phyloP scores from a whole-genome alignment of 441 rosid genomes.

The Isatis lusitanica region DNA sequence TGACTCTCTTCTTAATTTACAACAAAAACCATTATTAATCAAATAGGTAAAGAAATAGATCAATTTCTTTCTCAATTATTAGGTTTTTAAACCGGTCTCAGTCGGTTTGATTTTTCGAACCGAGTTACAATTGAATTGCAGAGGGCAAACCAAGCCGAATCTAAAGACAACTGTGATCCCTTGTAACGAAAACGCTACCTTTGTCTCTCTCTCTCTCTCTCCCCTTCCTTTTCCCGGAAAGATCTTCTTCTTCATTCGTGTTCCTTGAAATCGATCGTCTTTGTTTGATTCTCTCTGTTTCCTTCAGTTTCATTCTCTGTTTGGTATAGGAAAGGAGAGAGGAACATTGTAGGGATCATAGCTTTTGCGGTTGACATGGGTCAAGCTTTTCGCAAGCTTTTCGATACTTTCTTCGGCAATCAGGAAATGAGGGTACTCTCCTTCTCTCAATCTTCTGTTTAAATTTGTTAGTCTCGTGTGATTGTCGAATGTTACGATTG shows the following conservation, averaged over 20 bases:
- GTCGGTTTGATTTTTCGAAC: neutral
- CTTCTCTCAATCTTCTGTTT: slow-evolving; percentile 22
- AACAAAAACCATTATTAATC: too few species aligned
- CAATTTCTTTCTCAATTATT: neutral
- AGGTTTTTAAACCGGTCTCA: neutral
- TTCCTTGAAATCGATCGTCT: slow-evolving; percentile 14
- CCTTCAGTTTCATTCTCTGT: neutral
- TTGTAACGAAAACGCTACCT: slow-evolving; percentile 35
- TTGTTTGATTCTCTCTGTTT: slow-evolving; percentile 11
- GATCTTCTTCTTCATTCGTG: neutral
- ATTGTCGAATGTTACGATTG: neutral
- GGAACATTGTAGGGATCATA: slow-evolving; percentile 49
- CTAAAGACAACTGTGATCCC: neutral
- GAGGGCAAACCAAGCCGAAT: slow-evolving; percentile 9
- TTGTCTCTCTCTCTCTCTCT: neutral
- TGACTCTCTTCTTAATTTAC: too few species aligned
- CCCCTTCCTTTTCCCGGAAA: neutral
- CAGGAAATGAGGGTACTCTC: slow-evolving; percentile 88
- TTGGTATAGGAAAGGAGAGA: neutral
- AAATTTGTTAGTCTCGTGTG: neutral
- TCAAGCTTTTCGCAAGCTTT: slow-evolving; percentile 93
- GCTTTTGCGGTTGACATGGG: slow-evolving; percentile 66
- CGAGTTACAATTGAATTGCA: neutral
- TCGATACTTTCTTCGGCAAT: slow-evolving; percentile 95
- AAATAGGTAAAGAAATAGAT: too few species aligned